Conservation (phyloP, 1,284 basidiomycete species). For the Omphalotus olearius region DNA sequence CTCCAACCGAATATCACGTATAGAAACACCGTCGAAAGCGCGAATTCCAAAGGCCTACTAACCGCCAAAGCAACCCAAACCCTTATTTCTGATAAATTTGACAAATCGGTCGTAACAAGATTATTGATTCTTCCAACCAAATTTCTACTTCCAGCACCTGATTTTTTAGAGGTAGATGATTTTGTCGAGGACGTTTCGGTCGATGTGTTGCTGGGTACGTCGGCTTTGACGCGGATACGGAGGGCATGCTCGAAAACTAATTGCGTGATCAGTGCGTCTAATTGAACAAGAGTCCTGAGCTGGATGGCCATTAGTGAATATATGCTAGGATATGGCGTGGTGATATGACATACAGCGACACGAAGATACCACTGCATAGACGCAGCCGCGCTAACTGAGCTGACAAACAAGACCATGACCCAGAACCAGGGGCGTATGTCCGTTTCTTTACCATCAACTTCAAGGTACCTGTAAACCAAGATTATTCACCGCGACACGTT, state of each 20-base stretch:
- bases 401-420: conserved; percentile 31
- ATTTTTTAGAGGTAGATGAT: not conserved
- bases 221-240: conserved; percentile 43
- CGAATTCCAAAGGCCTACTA: not conserved
- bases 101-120: conserved; percentile 7
- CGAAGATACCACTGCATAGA: conserved; percentile 48
- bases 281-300: conserved; percentile 45
- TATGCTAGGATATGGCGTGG: not conserved
- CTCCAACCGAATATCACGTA: conserved; percentile 2
- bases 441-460: conserved; percentile 33
- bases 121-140: conserved; percentile 1
- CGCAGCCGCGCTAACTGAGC: conserved; percentile 25
- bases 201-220: conserved; percentile 19
- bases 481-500: not conserved
- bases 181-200: not conserved
- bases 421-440: conserved; percentile 42
- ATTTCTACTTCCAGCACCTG: not conserved
- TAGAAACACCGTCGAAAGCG: conserved; percentile 3
- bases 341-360: conserved; percentile 28
- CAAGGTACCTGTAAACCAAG: conserved; percentile 32
- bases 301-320: conserved; percentile 1
- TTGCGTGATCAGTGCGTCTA: conserved; percentile 63
- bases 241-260: conserved; percentile 55
- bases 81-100: not conserved
- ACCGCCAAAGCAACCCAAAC: not conserved